A percentile compares a stretch with the other conserved stretches of the same genome.
phyloP scores from a whole-genome alignment of 139 green algal species.

The Auxenochlorella pyrenoidosa region DNA sequence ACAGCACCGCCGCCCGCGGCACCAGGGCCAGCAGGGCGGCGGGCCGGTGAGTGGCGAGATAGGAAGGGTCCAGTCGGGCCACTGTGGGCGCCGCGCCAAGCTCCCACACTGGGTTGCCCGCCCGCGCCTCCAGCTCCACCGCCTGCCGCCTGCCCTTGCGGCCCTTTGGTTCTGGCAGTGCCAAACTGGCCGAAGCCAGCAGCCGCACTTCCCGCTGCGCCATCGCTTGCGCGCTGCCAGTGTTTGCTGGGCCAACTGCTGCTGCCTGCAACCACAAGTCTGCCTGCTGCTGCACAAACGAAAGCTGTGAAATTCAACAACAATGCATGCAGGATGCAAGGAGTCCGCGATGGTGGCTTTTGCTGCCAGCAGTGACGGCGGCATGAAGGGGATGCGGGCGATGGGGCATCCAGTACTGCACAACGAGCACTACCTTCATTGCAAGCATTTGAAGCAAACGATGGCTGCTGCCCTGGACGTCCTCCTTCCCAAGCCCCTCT shows the following conservation, averaged over 20 bases:
- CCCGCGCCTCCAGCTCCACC: background rate
- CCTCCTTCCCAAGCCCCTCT: no score
- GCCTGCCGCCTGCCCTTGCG: background rate
- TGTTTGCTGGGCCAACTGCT: conserved; percentile 10
- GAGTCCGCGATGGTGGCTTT: no score
- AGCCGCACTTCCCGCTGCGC: background rate
- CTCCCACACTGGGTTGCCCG: conserved; percentile 14
- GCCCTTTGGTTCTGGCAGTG: background rate
- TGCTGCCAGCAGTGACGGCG: no score
- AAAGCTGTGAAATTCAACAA: background rate
- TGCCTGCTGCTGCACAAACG: background rate
- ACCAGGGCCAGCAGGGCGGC: conserved; percentile 57
- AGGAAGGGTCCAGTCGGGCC: conserved; percentile 2
- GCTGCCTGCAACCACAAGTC: background rate
- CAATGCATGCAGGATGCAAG: background rate
- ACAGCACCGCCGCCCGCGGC: conserved; percentile 69
- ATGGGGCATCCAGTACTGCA: no score
- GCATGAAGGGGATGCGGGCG: no score
- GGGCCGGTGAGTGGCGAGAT: conserved; percentile 34
- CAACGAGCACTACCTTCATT: no score
- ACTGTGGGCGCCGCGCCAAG: conserved; percentile 13
- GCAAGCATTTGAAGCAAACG: no score
- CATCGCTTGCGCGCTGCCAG: background rate
- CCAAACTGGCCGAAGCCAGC: background rate
- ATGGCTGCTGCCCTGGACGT: no score